These are phyloP conservation scores for Pseudogymnoascus sp. DNA, from an alignment of 2,329 filamentous ascomycete genomes.

Conservation along the genomic window DNA sequence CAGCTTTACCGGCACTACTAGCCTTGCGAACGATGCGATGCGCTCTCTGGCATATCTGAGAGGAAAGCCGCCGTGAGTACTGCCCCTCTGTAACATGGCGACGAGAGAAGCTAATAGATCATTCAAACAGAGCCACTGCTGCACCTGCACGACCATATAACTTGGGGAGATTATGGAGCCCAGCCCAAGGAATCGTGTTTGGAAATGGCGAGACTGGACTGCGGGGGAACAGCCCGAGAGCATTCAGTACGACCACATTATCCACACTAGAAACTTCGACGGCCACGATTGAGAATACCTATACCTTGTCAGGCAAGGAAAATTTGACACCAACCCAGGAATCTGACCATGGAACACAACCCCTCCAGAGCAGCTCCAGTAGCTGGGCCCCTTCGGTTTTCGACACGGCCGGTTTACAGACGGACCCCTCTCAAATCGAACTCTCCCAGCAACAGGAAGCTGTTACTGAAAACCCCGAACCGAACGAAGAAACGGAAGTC, in stretches of 20 bases:
- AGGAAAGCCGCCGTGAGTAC: slow-evolving; percentile 18
- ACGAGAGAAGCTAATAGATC: slow-evolving; percentile 8
- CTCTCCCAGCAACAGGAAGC: slow-evolving; percentile 6
- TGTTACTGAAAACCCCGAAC: slow-evolving; percentile 17
- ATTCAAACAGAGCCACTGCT: neutral
- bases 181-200: slow-evolving; percentile 34
- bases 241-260: neutral
- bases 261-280: neutral
- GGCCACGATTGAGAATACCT: slow-evolving; percentile 14
- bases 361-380: neutral
- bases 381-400: neutral
- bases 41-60: slow-evolving; percentile 15
- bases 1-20: slow-evolving; percentile 16
- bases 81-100: neutral
- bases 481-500: slow-evolving; percentile 28
- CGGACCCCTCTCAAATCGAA: neutral
- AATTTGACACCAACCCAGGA: neutral
- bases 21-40: slow-evolving; percentile 16
- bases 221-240: neutral
- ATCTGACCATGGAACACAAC: neutral
- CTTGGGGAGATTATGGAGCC: slow-evolving; percentile 30
- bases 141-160: neutral
- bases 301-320: neutral
- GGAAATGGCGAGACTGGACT: slow-evolving; percentile 12
- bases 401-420: neutral